These are phyloP conservation scores for Phalaenopsis aphrodite DNA, from an alignment of 106 monocot genomes.

Conservation along the genomic window DNA sequence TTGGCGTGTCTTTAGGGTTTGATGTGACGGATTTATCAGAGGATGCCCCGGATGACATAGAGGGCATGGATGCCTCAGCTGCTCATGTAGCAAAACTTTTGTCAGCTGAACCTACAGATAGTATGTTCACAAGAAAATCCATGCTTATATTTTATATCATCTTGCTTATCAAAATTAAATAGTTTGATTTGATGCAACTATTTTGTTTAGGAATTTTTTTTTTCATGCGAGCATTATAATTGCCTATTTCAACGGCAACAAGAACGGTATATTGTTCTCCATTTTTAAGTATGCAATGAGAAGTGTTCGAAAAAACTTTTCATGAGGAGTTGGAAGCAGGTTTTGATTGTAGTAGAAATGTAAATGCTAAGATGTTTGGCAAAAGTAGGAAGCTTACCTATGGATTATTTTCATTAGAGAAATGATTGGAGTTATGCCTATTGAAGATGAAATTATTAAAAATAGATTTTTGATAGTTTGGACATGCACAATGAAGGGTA, in stretches of 20 bases:
- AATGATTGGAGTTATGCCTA: no score
- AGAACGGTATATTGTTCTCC: background rate
- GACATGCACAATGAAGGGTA: no score
- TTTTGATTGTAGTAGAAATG: no score
- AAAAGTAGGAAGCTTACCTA: no score
- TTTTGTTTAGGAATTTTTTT: background rate
- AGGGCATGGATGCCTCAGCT: conserved; percentile 91
- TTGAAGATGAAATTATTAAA: no score
- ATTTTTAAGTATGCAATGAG: no score
- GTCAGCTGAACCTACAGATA: conserved; percentile 86
- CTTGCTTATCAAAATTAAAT: background rate
- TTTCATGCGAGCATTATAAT: background rate
- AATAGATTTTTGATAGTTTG: no score
- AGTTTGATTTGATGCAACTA: background rate
- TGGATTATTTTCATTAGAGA: no score
- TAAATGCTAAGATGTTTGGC: no score
- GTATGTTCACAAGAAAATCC: conserved; percentile 27
- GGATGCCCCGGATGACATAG: conserved; percentile 75
- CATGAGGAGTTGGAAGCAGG: no score
- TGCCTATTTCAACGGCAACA: background rate
- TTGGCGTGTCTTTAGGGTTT: conserved; percentile 67
- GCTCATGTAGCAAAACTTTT: conserved; percentile 89
- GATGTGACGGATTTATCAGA: conserved; percentile 88
- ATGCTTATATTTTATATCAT: background rate
- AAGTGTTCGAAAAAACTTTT: no score